phyloP scores from a whole-genome alignment of 352 stramenopile species.

The Paralagenidium karlingii region DNA sequence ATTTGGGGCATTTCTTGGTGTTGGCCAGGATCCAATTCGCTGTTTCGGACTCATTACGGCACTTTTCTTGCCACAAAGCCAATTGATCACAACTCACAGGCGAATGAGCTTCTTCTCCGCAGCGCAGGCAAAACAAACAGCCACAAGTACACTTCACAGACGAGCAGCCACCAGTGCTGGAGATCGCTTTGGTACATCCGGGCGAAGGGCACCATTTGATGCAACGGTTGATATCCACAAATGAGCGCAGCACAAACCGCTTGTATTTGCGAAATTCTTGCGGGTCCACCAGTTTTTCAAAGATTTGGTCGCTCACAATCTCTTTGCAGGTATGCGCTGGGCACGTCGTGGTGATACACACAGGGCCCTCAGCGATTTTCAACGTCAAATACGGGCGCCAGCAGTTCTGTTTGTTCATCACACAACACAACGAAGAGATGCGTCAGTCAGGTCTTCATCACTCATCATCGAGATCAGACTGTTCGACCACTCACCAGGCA shows the following conservation, averaged over 20 bases:
- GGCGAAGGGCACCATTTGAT: slow-evolving; percentile 95
- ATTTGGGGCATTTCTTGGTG: slow-evolving; percentile 99
- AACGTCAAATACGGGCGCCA: slow-evolving; percentile 78
- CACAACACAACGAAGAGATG: not conserved
- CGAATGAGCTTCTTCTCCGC: slow-evolving; percentile 94
- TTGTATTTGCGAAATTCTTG: slow-evolving; percentile 84
- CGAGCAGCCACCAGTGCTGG: slow-evolving; percentile 61
- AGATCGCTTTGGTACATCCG: slow-evolving; percentile 93
- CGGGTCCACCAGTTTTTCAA: slow-evolving; percentile 44
- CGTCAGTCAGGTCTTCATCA: not conserved
- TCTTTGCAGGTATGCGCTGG: slow-evolving; percentile 93
- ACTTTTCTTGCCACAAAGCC: slow-evolving; percentile 93
- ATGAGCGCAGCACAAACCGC: slow-evolving; percentile 90
- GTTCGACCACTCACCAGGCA: slow-evolving; percentile 78
- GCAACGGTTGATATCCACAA: slow-evolving; percentile 96
- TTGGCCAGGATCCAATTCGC: slow-evolving; percentile 99
- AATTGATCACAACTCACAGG: slow-evolving; percentile 91
- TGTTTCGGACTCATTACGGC: slow-evolving; percentile 96
- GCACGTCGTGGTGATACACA: slow-evolving; percentile 91
- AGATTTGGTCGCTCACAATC: slow-evolving; percentile 54
- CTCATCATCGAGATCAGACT: slow-evolving; percentile 7
- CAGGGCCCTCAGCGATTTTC: slow-evolving; percentile 86
- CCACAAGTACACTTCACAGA: slow-evolving; percentile 75
- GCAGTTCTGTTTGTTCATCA: slow-evolving; percentile 28
- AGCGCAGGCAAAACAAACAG: slow-evolving; percentile 86